Evolutionary conservation across 2,329 filamentous ascomycete species (phyloP), one percentile per base, ranked within the genome.

Genomic region (Aspergillus floridensis): DNA sequence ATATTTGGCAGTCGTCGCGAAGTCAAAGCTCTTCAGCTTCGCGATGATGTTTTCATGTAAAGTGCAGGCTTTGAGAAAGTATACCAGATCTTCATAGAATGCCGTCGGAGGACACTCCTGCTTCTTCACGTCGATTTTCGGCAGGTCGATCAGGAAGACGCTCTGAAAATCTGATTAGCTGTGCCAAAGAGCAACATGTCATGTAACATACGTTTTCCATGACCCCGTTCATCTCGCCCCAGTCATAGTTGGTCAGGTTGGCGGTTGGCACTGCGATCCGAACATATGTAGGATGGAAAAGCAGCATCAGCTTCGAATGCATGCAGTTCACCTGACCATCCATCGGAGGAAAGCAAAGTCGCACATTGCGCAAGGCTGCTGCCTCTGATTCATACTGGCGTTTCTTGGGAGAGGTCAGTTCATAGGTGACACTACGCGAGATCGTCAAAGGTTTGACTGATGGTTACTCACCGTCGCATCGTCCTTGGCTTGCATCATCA

Each of bases 231-330:
- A 82, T 83, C 72, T 96, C 91, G 10, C 93, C 93, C 93, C 95
- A 98, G 71, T 99, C 93, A 68, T 90, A 92, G 7, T 86, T 82
- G 12, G 90, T 87, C 52, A 97, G 79, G 68, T 99, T 99, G 1
- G 92, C 95, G 3, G 89, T 93, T 0, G 95, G 92, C 2, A 98
- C 81, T 1, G 89, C 93, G 49, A 99, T 82, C 6, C 95, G 86
- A 16, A 97, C 76, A 72, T 92, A 87, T 1, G 77, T 77, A 0
- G 84, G 77, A 66, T 92, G 91, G 67, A 92, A 93, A n/a, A 98
- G 81, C 1, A 98, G 77, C 83, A 96, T 93, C 48, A 98, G 80
- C 72, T 99, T 98, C 53, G 92, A 96, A 75, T 98, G 95, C 92
- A 98, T 96, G 67, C 83, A 87, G 24, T 87, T 88, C 5, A 86